These are phyloP conservation scores for Tolypocladium pustulatum DNA, from an alignment of 2,329 filamentous ascomycete species.

Conservation along the genomic window DNA sequence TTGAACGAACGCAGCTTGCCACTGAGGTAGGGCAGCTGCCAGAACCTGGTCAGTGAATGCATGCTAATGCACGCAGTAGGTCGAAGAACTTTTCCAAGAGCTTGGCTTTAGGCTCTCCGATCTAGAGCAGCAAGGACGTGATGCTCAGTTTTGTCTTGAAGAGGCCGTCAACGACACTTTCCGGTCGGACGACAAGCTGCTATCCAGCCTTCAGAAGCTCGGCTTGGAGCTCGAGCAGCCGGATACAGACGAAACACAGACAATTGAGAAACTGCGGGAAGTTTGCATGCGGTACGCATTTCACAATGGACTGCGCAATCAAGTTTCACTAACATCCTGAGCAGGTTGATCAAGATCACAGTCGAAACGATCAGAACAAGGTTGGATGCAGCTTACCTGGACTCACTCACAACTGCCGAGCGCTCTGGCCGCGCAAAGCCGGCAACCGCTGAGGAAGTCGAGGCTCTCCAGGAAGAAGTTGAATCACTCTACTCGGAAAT, in stretches of 20 bases:
- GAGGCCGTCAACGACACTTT: slow-evolving; percentile 39
- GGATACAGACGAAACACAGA: slow-evolving; percentile 39
- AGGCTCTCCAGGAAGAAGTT: slow-evolving; percentile 50
- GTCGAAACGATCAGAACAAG: slow-evolving; percentile 44
- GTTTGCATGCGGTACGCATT: slow-evolving; percentile 38
- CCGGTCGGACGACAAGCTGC: slow-evolving; percentile 52
- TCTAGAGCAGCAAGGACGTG: slow-evolving; percentile 39
- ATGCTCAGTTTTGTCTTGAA: slow-evolving; percentile 32
- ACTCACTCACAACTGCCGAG: slow-evolving; percentile 25
- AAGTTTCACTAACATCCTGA: background rate
- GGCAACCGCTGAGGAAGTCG: slow-evolving; percentile 29
- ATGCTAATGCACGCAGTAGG: slow-evolving; percentile 17
- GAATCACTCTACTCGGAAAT: slow-evolving; percentile 62
- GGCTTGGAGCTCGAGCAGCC: slow-evolving; percentile 47
- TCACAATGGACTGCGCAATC: too few relatives aligned
- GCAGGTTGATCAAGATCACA: slow-evolving; percentile 45
- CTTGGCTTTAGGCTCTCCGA: slow-evolving; percentile 36
- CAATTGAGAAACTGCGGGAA: slow-evolving; percentile 47
- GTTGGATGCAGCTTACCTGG: slow-evolving; percentile 45
- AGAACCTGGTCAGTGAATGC: background rate
- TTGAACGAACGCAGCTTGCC: slow-evolving; percentile 29
- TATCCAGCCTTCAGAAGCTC: slow-evolving; percentile 56
- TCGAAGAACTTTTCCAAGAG: slow-evolving; percentile 36
- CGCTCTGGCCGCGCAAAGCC: slow-evolving; percentile 14
- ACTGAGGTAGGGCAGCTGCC: slow-evolving; percentile 24